Conservation (phyloP, 345 rosid species). For the Eucalyptus grandis region DNA sequence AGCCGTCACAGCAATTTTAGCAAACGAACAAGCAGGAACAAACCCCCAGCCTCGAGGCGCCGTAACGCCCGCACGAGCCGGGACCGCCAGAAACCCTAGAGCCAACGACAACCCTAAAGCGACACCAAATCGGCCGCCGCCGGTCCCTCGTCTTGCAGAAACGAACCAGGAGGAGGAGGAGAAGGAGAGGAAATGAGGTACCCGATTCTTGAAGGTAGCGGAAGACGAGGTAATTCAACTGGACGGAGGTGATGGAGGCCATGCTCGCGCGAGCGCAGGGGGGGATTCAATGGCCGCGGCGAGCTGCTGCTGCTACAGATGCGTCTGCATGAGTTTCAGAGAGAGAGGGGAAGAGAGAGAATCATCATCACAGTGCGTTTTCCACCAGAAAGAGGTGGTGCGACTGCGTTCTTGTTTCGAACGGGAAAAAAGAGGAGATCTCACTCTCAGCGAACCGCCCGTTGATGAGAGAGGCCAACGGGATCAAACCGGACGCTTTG, state of each 20-base stretch:
- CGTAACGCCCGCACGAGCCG: background rate
- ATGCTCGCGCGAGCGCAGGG: constrained; percentile 7
- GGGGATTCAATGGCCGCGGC: background rate
- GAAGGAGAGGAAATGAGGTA: background rate
- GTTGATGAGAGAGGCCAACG: background rate
- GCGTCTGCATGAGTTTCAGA: background rate
- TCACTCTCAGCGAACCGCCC: background rate
- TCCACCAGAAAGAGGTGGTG: background rate
- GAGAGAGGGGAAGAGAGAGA: background rate
- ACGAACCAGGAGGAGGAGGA: background rate
- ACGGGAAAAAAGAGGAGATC: background rate
- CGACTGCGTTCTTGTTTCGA: background rate
- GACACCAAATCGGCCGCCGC: background rate
- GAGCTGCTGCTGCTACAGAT: background rate
- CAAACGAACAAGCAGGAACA: background rate
- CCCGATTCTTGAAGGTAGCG: constrained; percentile 98
- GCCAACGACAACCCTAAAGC: background rate
- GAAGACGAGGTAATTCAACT: constrained; percentile 81
- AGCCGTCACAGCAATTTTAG: background rate
- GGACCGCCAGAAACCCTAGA: background rate
- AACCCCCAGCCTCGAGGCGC: background rate
- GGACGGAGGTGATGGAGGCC: constrained; percentile 69
- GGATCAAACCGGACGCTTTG: background rate
- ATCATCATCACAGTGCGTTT: background rate
- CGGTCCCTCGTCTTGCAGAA: background rate